These are phyloP conservation scores for Emergomyces africanus DNA, from an alignment of 2,329 filamentous ascomycete genomes.

Conservation along the genomic window DNA sequence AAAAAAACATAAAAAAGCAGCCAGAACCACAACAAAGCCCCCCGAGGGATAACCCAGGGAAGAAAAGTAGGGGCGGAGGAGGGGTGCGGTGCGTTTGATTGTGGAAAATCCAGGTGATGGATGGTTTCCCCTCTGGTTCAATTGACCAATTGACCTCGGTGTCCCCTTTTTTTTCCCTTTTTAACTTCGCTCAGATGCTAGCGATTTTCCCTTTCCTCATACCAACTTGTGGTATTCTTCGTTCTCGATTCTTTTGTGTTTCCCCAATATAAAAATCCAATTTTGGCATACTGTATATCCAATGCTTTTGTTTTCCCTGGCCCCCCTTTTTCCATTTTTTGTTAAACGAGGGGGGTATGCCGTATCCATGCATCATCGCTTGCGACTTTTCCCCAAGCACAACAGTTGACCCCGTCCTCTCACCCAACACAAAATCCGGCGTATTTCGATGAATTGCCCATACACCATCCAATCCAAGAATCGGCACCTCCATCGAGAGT, in stretches of 20 bases:
- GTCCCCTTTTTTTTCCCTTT: neutral
- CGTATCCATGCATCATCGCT: slow-evolving; percentile 1
- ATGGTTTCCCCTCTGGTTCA: slow-evolving; percentile 3
- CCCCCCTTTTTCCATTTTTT: slow-evolving; percentile 3
- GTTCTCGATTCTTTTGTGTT: slow-evolving; percentile 6
- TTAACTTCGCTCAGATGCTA: slow-evolving; percentile 1
- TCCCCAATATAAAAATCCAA: neutral
- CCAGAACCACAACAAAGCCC: slow-evolving; percentile 2
- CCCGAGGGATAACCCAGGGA: neutral
- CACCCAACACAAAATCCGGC: neutral
- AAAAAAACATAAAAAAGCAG: slow-evolving; percentile 1
- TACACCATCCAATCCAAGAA: neutral
- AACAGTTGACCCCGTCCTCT: neutral
- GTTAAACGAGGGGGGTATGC: slow-evolving; percentile 8
- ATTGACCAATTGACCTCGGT: neutral
- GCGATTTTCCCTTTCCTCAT: slow-evolving; percentile 3
- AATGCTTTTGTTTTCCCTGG: slow-evolving; percentile 3
- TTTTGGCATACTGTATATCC: slow-evolving; percentile 3
- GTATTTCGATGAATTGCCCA: neutral
- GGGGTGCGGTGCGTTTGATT: neutral
- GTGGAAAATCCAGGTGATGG: neutral
- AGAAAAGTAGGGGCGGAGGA: neutral
- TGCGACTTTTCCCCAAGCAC: neutral
- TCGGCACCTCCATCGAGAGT: too few relatives aligned
- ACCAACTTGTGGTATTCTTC: slow-evolving; percentile 4